Evolutionary conservation across 352 stramenopile genomes (phyloP), one percentile per base, ranked within the genome.

Genomic region (Pythium utonaiense): DNA sequence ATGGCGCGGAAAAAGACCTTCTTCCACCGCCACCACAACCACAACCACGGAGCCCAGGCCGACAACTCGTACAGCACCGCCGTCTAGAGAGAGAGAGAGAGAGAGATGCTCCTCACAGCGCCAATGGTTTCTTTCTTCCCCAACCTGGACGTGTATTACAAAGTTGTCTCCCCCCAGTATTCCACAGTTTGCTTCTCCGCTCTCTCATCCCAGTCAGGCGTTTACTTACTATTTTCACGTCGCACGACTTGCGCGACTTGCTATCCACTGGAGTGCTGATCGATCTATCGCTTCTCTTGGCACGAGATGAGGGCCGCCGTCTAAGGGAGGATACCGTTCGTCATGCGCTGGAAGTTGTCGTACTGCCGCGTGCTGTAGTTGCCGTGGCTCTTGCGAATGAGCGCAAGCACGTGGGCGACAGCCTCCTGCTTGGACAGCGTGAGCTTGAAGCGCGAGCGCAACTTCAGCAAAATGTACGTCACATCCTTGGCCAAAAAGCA

Each of bases 311-410:
- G 24, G 19, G 5, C 2, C 5, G 4, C 25, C n/a, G 14, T 7
- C 57, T 89, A 97, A 9, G 88, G 76, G 57, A 96, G 65, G 64
- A 98, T 98, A 33, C 91, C 91, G 64, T 98, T 98, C 22, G 91
- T 97, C 74, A 97, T 94, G 66, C 88, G 90, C 81, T 98, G 91
- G 71, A 97, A 98, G 61, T 95, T 94, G 76, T 98, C 91, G 74
- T 97, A 98, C 68, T 97, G 90, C 21, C 84, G 78, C 40, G 90
- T 97, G 66, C 85, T 95, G 72, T 97, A 97, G 70, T 96, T 95
- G 67, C 86, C 91, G 69, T 98, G 95, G 70, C 87, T 96, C 64
- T 96, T 93, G 30, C 87, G 83, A 33, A 98, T 92, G 17, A 98
- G 77, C 30, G 86, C 91, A 7, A 97, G 67, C 64, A 96, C 91